A percentile compares a stretch with the other conserved stretches of the same genome.
Evolutionary conservation across 2,329 filamentous ascomycete species (phyloP).

Genomic region (Microcyclosporella mali): DNA sequence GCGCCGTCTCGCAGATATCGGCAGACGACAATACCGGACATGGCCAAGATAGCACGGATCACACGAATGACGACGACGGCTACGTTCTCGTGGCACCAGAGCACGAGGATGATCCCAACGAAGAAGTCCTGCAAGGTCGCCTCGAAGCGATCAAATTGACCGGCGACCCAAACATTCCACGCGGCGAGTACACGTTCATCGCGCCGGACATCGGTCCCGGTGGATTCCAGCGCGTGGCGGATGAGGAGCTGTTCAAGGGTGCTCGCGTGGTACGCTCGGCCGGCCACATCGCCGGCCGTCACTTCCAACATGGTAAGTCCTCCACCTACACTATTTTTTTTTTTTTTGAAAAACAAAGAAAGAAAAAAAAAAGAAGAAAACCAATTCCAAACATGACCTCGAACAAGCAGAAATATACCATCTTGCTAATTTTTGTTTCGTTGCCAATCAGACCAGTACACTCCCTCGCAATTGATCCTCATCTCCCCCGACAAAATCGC

Average conservation of each 20-base stretch:
- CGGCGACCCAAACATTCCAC: slow-evolving; percentile 81
- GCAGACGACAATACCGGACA: slow-evolving; percentile 3
- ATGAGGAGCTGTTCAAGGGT: slow-evolving; percentile 65
- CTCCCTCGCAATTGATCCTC: slow-evolving; percentile 69
- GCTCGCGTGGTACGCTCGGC: slow-evolving; percentile 65
- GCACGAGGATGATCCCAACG: not conserved
- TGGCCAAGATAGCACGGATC: slow-evolving; percentile 24
- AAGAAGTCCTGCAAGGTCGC: slow-evolving; percentile 53
- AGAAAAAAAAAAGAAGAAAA: too few species aligned
- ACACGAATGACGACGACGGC: slow-evolving; percentile 38
- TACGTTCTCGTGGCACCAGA: not conserved
- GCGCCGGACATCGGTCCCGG: slow-evolving; percentile 66
- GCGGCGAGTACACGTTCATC: slow-evolving; percentile 77
- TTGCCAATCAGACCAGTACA: slow-evolving; percentile 72
- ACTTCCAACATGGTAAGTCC: slow-evolving; percentile 64
- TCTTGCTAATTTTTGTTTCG: too few species aligned
- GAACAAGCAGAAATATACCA: too few species aligned
- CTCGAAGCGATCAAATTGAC: slow-evolving; percentile 86
- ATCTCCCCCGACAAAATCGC: slow-evolving; percentile 71
- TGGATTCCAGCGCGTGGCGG: slow-evolving; percentile 59
- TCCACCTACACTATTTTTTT: too few species aligned
- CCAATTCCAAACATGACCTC: too few species aligned
- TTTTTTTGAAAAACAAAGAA: too few species aligned
- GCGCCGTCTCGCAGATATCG: slow-evolving; percentile 1
- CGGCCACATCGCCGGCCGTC: slow-evolving; percentile 70